Percentiles rank a stretch among this genome's conserved stretches.
These are phyloP conservation scores for Sergeia podlipaevii DNA, from an alignment of 208 protist species.

Conservation along the genomic window DNA sequence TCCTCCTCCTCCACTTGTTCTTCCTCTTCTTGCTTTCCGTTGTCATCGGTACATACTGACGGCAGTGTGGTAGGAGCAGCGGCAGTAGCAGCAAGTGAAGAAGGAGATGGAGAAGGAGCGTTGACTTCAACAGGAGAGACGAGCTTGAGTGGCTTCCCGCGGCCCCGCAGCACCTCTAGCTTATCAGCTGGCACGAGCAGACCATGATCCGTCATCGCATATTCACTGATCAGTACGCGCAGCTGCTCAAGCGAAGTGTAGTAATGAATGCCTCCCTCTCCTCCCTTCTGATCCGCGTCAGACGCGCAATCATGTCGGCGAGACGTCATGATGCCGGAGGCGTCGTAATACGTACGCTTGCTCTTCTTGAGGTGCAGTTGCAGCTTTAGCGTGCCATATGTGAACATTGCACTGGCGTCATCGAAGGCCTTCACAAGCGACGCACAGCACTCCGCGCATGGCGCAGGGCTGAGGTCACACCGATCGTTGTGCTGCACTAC, in stretches of 20 bases:
- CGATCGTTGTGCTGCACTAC: slow-evolving; percentile 45
- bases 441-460: slow-evolving; percentile 37
- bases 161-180: slow-evolving; percentile 44
- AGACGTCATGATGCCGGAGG: slow-evolving; percentile 36
- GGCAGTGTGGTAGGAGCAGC: not conserved
- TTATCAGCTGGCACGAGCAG: slow-evolving; percentile 37
- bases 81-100: not conserved
- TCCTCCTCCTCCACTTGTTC: not conserved
- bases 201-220: slow-evolving; percentile 44
- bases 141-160: slow-evolving; percentile 50
- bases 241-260: slow-evolving; percentile 61
- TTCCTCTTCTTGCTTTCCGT: not conserved
- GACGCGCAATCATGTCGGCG: not conserved
- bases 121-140: not conserved
- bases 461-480: slow-evolving; percentile 28
- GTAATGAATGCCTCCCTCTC: slow-evolving; percentile 42
- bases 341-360: slow-evolving; percentile 74
- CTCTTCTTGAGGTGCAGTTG: slow-evolving; percentile 69
- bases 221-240: slow-evolving; percentile 34
- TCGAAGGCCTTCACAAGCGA: slow-evolving; percentile 32
- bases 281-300: not conserved
- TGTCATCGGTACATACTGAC: not conserved
- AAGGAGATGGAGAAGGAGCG: not conserved
- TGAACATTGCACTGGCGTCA: slow-evolving; percentile 38
- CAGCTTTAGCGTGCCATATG: slow-evolving; percentile 50